A percentile compares a stretch with the other conserved stretches of the same genome.
phyloP scores from a whole-genome alignment of 2,329 filamentous ascomycete genomes.

The Magnaporthiopsis poae region DNA sequence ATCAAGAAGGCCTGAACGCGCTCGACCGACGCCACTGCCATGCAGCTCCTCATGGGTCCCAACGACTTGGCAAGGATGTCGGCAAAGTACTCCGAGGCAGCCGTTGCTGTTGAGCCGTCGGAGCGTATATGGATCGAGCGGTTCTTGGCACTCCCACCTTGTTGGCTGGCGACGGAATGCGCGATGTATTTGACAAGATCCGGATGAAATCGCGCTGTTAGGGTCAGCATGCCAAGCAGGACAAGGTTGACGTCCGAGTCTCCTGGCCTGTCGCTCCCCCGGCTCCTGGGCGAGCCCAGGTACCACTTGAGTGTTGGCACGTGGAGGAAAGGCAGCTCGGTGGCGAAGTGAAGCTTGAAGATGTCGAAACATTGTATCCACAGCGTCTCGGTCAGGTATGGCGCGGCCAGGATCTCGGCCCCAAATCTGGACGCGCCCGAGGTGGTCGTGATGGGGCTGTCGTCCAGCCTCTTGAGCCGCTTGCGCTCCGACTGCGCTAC shows the following conservation, averaged over 20 bases:
- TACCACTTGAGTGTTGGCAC: slow-evolving; percentile 46
- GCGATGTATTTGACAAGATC: slow-evolving; percentile 47
- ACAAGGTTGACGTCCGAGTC: slow-evolving; percentile 44
- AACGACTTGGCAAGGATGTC: slow-evolving; percentile 44
- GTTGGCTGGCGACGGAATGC: slow-evolving; percentile 25
- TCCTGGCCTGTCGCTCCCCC: slow-evolving; percentile 13
- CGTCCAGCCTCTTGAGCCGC: slow-evolving; percentile 33
- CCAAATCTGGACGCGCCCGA: slow-evolving; percentile 27
- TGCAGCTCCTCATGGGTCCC: slow-evolving; percentile 35
- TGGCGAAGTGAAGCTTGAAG: slow-evolving; percentile 61
- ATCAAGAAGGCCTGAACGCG: slow-evolving; percentile 59
- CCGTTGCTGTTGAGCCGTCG: slow-evolving; percentile 43
- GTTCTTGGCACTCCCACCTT: slow-evolving; percentile 24
- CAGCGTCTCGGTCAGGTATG: slow-evolving; percentile 51
- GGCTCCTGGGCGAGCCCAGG: slow-evolving; percentile 28
- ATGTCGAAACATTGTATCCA: slow-evolving; percentile 63
- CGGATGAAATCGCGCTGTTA: slow-evolving; percentile 60
- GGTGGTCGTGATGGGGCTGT: slow-evolving; percentile 29
- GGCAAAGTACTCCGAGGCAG: slow-evolving; percentile 57
- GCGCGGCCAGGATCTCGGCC: slow-evolving; percentile 52
- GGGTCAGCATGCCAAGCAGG: slow-evolving; percentile 55
- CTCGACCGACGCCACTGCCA: slow-evolving; percentile 47
- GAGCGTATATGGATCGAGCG: slow-evolving; percentile 25
- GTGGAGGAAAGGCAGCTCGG: slow-evolving; percentile 64
- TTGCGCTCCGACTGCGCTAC: slow-evolving; percentile 40